A percentile compares a stretch with the other conserved stretches of the same genome.
Evolutionary conservation across 768 basidiomycete species (phyloP).

Genomic region (Lactarius akahatsu): DNA sequence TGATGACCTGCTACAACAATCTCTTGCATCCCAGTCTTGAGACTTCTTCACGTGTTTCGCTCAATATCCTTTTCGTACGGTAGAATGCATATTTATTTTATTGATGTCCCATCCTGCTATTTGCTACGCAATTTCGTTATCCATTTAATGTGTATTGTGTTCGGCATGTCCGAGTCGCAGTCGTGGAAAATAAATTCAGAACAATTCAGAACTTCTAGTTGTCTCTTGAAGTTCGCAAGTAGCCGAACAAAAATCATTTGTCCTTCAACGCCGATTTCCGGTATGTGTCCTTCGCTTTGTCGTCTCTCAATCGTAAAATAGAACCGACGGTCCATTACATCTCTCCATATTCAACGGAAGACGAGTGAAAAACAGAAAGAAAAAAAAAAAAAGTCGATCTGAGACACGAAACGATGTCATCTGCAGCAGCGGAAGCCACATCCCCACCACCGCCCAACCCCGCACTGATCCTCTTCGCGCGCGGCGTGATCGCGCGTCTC

Average conservation of each 20-base stretch:
- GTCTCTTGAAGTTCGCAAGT: background rate
- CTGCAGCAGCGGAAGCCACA: background rate
- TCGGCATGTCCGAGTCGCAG: slow-evolving; percentile 7
- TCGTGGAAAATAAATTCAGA: slow-evolving; percentile 11
- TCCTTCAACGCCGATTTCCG: background rate
- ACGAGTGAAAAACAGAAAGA: background rate
- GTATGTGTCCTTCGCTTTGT: background rate
- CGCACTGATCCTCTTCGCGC: slow-evolving; percentile 71
- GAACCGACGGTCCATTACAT: background rate
- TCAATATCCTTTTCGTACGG: slow-evolving; percentile 5
- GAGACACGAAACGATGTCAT: slow-evolving; percentile 13
- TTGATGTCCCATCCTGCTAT: slow-evolving; percentile 5
- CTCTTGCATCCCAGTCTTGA: slow-evolving; percentile 14
- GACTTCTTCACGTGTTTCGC: background rate
- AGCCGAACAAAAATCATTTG: background rate
- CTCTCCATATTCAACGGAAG: background rate
- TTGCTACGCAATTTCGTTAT: slow-evolving; percentile 15
- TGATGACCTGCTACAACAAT: slow-evolving; percentile 32
- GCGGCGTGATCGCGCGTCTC: slow-evolving; percentile 81
- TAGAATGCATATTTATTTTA: slow-evolving; percentile 14
- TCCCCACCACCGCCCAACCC: slow-evolving; percentile 40
- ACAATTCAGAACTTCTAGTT: slow-evolving; percentile 6
- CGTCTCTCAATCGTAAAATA: background rate
- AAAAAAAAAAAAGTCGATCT: background rate
- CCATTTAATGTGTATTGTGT: slow-evolving; percentile 20